Percentiles rank a stretch among this genome's conserved stretches.
Evolutionary conservation across 306 rosid species (phyloP).

Genomic region (Begonia peltatifolia): DNA sequence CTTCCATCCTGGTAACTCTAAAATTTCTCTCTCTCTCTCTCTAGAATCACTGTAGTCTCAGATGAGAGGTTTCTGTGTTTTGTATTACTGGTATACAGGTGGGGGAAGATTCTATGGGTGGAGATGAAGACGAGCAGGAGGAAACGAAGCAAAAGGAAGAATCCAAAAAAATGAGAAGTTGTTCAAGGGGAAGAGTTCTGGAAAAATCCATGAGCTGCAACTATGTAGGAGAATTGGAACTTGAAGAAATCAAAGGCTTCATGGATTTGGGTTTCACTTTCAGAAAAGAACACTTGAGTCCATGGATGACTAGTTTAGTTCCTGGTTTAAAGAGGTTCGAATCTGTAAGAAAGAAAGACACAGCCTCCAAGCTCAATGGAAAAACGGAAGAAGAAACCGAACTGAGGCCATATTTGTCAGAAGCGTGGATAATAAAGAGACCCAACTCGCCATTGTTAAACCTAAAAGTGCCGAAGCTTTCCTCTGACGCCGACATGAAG

Average conservation of each 20-base stretch:
- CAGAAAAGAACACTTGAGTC: conserved; percentile 36
- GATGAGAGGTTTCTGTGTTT: neutral
- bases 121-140: conserved; percentile 13
- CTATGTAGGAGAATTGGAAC: conserved; percentile 57
- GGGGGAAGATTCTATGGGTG: conserved; percentile 1
- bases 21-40: neutral
- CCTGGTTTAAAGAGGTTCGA: conserved; percentile 66
- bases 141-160: neutral
- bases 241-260: conserved; percentile 80
- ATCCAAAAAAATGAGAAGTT: conserved; percentile 8
- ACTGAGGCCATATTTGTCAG: conserved; percentile 69
- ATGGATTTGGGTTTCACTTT: conserved; percentile 73
- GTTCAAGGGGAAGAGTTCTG: conserved; percentile 12
- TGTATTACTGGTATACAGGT: neutral
- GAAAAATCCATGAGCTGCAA: conserved; percentile 52
- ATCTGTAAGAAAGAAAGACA: conserved; percentile 4
- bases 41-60: no score
- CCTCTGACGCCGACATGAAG: conserved; percentile 57
- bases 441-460: conserved; percentile 51
- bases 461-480: conserved; percentile 33
- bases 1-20: neutral
- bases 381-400: conserved; percentile 12
- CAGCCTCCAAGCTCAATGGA: neutral
- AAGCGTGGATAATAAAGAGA: conserved; percentile 69
- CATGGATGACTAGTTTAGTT: conserved; percentile 47